A percentile compares a stretch with the other conserved stretches of the same genome.
Evolutionary conservation across 495 filamentous ascomycete genomes (phyloP).

Genomic region (Penicillium ucsense): DNA sequence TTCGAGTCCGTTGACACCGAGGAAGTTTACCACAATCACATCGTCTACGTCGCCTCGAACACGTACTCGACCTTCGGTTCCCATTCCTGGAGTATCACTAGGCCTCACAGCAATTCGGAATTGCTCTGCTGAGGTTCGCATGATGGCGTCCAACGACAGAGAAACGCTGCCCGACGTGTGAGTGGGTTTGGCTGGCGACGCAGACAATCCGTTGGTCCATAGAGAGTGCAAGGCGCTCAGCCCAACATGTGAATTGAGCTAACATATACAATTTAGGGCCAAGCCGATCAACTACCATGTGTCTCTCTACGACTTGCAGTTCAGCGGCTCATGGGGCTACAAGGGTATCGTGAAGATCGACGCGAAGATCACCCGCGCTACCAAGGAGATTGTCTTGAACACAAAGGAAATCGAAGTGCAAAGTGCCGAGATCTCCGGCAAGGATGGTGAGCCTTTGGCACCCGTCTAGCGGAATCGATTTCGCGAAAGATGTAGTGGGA

Average conservation of each 20-base stretch:
- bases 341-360: slow-evolving; percentile 65
- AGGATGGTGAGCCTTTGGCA: slow-evolving; percentile 19
- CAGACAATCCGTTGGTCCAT: too few species aligned
- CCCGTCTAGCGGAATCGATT: background rate
- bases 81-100: slow-evolving; percentile 7
- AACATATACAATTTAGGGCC: slow-evolving; percentile 35
- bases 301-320: slow-evolving; percentile 68
- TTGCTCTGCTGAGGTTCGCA: slow-evolving; percentile 33
- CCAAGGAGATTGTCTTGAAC: slow-evolving; percentile 69
- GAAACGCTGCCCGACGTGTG: slow-evolving; percentile 45
- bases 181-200: slow-evolving; percentile 7
- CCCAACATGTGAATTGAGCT: slow-evolving; percentile 2
- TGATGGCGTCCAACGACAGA: slow-evolving; percentile 39
- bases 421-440: slow-evolving; percentile 21
- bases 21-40: slow-evolving; percentile 16
- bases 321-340: slow-evolving; percentile 65
- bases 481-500: too few species aligned
- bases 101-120: slow-evolving; percentile 12
- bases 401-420: slow-evolving; percentile 36
- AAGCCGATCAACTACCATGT: slow-evolving; percentile 83
- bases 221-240: too few species aligned
- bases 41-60: slow-evolving; percentile 4
- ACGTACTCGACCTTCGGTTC: slow-evolving; percentile 13
- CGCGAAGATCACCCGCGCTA: slow-evolving; percentile 49
- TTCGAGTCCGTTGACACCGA: too few species aligned